Evolutionary conservation across 352 stramenopile species (phyloP), one percentile per base, ranked within the genome.

Genomic region (Saprolegnia parasitica): DNA sequence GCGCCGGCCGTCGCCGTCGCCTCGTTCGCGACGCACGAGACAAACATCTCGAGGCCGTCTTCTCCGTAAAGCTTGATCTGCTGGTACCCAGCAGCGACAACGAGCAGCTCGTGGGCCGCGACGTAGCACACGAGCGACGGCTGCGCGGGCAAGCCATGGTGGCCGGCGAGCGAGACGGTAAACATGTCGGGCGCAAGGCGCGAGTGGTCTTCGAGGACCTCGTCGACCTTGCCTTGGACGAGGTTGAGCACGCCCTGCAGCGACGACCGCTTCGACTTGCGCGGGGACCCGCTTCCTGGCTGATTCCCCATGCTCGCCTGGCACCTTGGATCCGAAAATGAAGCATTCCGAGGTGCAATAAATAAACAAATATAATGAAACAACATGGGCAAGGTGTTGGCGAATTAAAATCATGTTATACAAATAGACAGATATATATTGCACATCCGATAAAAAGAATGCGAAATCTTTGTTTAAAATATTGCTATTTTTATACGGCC

Each of bases 121-220:
- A 84, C 90, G 57, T 84, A 88, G 60, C 83, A 82, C 66, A 90
- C 61, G 9, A 65, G 63, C 46, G 77, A 77, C n/a, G 82, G 75
- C 57, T 90, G 87, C 65, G 78, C 82, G 10, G 83, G 81, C 39
- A 91, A 75, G 47, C 85, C 83, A 42, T 93, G 86, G 68, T 93
- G 86, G 20, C 77, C 86, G 15, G 76, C 73, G 1, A 75, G 32
- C 11, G 76, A 62, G n/a, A 91, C 60, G 24, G 65, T 71, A 49
- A 91, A 93, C 73, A 86, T 76, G 2, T 72, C 72, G 1, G 67
- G 26, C 1, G 74, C 72, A 5, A 93, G 74, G 24, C 52, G 52
- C 24, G 52, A 60, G n/a, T 40, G 24, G 9, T 60, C 52, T 9
- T 60, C 52, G 13, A 60, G 3, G 11, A 9, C 13, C 24, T 60